A percentile compares a stretch with the other conserved stretches of the same genome.
Conservation (phyloP, 2,329 filamentous ascomycete species). For the Calcarisporium arbuscula region DNA sequence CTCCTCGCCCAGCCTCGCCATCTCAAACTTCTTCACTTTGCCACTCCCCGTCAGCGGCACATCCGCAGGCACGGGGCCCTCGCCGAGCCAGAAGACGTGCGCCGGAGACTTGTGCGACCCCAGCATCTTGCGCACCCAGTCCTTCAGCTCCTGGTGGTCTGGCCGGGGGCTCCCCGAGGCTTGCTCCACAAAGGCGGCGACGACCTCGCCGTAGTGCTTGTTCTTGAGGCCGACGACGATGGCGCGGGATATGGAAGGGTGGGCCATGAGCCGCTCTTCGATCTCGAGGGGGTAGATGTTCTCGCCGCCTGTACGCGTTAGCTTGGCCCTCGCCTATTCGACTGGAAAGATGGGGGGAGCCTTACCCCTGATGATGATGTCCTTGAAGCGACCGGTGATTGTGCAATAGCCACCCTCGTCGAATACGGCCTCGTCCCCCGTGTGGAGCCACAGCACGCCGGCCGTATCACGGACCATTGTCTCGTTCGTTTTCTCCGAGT, state of each 20-base stretch:
- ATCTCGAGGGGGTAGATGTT: slow-evolving; percentile 72
- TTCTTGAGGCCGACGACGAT: slow-evolving; percentile 66
- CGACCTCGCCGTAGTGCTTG: slow-evolving; percentile 67
- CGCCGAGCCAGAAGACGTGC: slow-evolving; percentile 71
- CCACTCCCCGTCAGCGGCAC: slow-evolving; percentile 66
- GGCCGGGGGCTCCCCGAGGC: slow-evolving; percentile 32
- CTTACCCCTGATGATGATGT: slow-evolving; percentile 67
- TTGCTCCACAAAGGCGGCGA: slow-evolving; percentile 55
- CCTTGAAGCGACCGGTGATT: slow-evolving; percentile 72
- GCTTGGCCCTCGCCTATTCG: slow-evolving; percentile 2
- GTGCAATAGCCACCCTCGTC: slow-evolving; percentile 63
- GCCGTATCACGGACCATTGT: slow-evolving; percentile 47
- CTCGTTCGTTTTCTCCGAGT: slow-evolving; percentile 65
- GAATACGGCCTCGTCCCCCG: slow-evolving; percentile 63
- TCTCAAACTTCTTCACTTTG: slow-evolving; percentile 63
- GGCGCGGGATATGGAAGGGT: slow-evolving; percentile 56
- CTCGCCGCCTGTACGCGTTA: slow-evolving; percentile 48
- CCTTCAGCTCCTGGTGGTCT: slow-evolving; percentile 47
- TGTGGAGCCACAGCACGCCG: slow-evolving; percentile 56
- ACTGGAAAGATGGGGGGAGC: background rate
- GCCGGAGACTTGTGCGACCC: slow-evolving; percentile 64
- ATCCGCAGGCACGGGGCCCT: slow-evolving; percentile 45
- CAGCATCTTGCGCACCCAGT: slow-evolving; percentile 56
- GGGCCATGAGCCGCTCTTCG: slow-evolving; percentile 63
- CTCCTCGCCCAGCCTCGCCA: slow-evolving; percentile 49